phyloP scores from a whole-genome alignment of 2,329 filamentous ascomycete species.

The Sporothrix variecibatus region DNA sequence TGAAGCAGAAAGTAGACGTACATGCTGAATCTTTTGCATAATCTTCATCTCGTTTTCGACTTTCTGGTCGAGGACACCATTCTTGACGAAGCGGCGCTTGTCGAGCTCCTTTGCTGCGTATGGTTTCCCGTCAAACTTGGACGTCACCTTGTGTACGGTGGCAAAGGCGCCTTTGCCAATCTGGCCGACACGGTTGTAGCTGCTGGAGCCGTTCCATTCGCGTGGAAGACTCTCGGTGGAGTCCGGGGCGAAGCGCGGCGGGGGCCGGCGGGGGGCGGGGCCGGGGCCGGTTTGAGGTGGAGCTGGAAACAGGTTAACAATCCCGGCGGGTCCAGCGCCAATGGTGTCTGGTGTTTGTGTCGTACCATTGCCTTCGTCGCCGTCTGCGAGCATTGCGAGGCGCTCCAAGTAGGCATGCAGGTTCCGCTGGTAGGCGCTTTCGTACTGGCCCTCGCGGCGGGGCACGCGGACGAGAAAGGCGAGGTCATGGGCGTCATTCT shows the following conservation, averaged over 20 bases:
- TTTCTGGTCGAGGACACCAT: slow-evolving; percentile 84
- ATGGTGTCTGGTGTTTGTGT: slow-evolving; percentile 43
- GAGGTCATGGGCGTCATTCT: slow-evolving; percentile 59
- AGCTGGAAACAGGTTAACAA: slow-evolving; percentile 40
- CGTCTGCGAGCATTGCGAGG: slow-evolving; percentile 37
- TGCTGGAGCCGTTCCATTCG: slow-evolving; percentile 80
- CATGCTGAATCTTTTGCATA: slow-evolving; percentile 82
- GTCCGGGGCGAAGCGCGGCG: slow-evolving; percentile 34
- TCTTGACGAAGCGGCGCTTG: slow-evolving; percentile 90
- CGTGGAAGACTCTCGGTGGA: slow-evolving; percentile 45
- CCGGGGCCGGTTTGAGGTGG: neutral
- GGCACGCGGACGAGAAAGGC: slow-evolving; percentile 86
- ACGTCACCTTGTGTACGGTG: slow-evolving; percentile 85
- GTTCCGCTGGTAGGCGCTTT: slow-evolving; percentile 67
- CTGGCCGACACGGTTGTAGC: slow-evolving; percentile 78
- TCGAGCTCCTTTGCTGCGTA: slow-evolving; percentile 95
- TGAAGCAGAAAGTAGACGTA: slow-evolving; percentile 48
- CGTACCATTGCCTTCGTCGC: slow-evolving; percentile 29
- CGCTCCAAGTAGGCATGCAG: slow-evolving; percentile 64
- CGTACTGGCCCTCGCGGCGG: slow-evolving; percentile 66
- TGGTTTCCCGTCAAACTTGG: slow-evolving; percentile 77
- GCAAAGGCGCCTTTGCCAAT: slow-evolving; percentile 96
- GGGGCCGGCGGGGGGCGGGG: slow-evolving; percentile 18
- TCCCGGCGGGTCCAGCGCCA: slow-evolving; percentile 50
- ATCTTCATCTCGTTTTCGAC: slow-evolving; percentile 97